Evolutionary conservation across 768 basidiomycete genomes (phyloP).

Genomic region (Candolleomyces eurysporus): DNA sequence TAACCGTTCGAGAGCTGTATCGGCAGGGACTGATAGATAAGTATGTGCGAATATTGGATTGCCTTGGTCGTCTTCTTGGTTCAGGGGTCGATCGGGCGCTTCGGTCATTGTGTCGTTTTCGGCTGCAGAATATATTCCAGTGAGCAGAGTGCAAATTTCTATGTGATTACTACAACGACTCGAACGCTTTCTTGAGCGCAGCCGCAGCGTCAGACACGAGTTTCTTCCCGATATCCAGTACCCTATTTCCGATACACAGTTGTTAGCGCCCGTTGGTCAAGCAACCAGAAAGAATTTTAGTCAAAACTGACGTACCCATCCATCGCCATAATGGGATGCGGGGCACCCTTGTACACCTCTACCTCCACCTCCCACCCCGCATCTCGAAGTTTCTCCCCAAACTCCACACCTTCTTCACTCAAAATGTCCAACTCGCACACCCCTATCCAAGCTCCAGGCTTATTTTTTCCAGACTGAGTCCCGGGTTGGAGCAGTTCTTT

Average conservation of each 20-base stretch:
- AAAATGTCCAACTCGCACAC: slow-evolving; percentile 68
- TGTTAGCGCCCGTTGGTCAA: too few relatives aligned
- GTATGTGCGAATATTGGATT: too few relatives aligned
- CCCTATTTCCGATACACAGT: not conserved
- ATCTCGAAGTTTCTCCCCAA: slow-evolving; percentile 53
- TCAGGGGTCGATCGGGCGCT: too few relatives aligned
- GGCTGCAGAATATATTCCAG: too few relatives aligned
- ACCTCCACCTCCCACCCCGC: slow-evolving; percentile 54
- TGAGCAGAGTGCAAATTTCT: too few relatives aligned
- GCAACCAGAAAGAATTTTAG: not conserved
- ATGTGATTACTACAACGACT: too few relatives aligned
- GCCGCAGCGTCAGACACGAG: slow-evolving; percentile 10
- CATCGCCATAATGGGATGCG: slow-evolving; percentile 76
- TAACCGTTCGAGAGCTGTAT: too few relatives aligned
- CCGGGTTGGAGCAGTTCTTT: slow-evolving; percentile 37
- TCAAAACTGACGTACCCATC: slow-evolving; percentile 45
- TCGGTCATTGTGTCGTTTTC: too few relatives aligned
- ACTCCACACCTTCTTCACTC: slow-evolving; percentile 62
- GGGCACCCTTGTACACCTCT: slow-evolving; percentile 59
- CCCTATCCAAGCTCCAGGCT: slow-evolving; percentile 60
- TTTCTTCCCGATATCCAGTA: slow-evolving; percentile 8
- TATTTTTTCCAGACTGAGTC: slow-evolving; percentile 21
- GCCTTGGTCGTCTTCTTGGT: too few relatives aligned
- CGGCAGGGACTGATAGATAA: too few relatives aligned
- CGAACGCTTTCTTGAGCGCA: slow-evolving; percentile 4